These are phyloP conservation scores for Suillus spraguei DNA, from an alignment of 768 basidiomycete species.

Conservation along the genomic window DNA sequence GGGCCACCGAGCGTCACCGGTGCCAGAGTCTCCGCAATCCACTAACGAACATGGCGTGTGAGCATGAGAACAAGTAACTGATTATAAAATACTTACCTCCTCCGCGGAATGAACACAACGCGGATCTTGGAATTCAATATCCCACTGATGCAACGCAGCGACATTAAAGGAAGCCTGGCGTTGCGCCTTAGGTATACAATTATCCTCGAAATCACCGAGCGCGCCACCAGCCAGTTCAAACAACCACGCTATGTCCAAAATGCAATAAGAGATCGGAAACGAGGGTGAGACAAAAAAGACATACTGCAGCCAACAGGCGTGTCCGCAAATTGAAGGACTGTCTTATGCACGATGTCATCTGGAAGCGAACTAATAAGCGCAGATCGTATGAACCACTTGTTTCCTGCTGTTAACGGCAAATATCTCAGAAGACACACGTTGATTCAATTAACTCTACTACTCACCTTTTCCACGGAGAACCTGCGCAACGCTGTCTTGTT, in stretches of 20 bases:
- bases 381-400: slow-evolving; percentile 92
- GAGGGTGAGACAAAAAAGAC: slow-evolving; percentile 33
- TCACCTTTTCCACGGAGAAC: slow-evolving; percentile 82
- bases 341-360: slow-evolving; percentile 84
- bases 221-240: slow-evolving; percentile 91
- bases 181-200: slow-evolving; percentile 75
- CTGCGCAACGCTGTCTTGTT: slow-evolving; percentile 92
- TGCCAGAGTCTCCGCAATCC: slow-evolving; percentile 77
- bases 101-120: slow-evolving; percentile 84
- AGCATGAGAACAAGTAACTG: slow-evolving; percentile 7
- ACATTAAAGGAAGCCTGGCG: slow-evolving; percentile 84
- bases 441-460: slow-evolving; percentile 17
- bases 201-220: slow-evolving; percentile 69
- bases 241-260: slow-evolving; percentile 68
- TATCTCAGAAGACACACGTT: background rate
- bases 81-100: slow-evolving; percentile 48
- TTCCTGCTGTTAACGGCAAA: slow-evolving; percentile 50
- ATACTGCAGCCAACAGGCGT: slow-evolving; percentile 91
- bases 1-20: slow-evolving; percentile 79
- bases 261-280: background rate
- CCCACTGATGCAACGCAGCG: slow-evolving; percentile 92
- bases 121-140: slow-evolving; percentile 78
- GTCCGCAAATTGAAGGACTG: slow-evolving; percentile 77
- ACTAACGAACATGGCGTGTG: slow-evolving; percentile 43
- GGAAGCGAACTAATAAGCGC: slow-evolving; percentile 81